Evolutionary conservation across 768 basidiomycete genomes (phyloP), one percentile per base, ranked within the genome.

Genomic region (Lactarius trivialis): DNA sequence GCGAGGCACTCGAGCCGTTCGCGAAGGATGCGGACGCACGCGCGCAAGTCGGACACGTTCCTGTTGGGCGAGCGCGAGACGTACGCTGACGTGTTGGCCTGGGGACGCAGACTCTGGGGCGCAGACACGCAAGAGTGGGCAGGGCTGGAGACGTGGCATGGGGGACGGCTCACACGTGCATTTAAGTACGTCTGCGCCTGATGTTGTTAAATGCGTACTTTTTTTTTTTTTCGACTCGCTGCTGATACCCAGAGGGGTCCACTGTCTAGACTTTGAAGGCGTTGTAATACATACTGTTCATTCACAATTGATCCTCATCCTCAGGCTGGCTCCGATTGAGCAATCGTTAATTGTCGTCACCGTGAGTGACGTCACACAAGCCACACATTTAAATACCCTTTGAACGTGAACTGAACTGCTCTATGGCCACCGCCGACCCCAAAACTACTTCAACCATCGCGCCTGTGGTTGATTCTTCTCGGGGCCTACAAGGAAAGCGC

Each of bases 91-190:
- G 70, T 81, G 45, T 56, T 78, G 9, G 28, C 68, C 0, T 78
- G 72, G 70, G 57, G 73, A 9, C 77, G 71, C 65, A 65, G 65
- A 12, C 37, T 76, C 2, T 70, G 71, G 52, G 76, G 76, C 8
- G 70, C 72, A 57, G 73, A 79, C 15, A 76, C 76, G 43, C 64
- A 71, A 45, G 73, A 77, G 56, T 82, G 79, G 79, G 73, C 71
- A 48, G 71, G 73, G n/a, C 60, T 82, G 17, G 64, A 61, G 45
- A 70, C 63, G 28, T 77, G 74, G 76, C 70, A 79, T 55, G 72
- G 68, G 68, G 61, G 60, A 11, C 57, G 55, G 39, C 60, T 67
- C 54, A 43, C 45, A 41, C 53, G 58, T 14, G 56, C 55, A 11
- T 63, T 64, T 15, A 45, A 39, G 17, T 56, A 41, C 50, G 28